Base-by-base conservation (phyloP, 1,139 yeast species). In the Taiozyma sp. region DNA sequence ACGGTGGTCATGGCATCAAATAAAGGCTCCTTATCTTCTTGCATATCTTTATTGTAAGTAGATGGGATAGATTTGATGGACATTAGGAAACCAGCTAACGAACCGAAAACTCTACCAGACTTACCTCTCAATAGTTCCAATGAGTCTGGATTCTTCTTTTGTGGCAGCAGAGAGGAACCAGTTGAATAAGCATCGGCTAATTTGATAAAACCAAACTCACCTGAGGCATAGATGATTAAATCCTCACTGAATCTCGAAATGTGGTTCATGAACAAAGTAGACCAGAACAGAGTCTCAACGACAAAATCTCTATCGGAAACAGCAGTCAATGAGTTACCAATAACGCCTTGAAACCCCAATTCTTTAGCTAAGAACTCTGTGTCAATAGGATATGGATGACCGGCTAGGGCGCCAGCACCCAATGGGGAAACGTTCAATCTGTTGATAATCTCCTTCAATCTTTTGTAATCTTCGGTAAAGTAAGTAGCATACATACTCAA, bases 101-200 rank as follows among this genome's bases (percentile, higher is more conserved):
- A 85, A 67, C 99, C 99, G 65, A 93, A 92, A 22, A 91, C 96
- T 70, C 99, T 85, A 50, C 99, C 99, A 22, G 96, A 85, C 73
- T 93, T 93, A 53, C 99, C 99, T 72, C 99, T 82, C 66, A 95
- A 79, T 57, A 93, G 77, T 73, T 93, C 99, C 60, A 93, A 77
- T 41, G 97, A 88, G 68, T 93, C 99, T 4, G 99, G 97, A 73
- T 93, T 93, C 73, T 93, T 95, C 83, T 93, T 93, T 71, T 95
- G 99, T 28, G 99, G 99, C 99, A 93, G 95, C 67, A 93, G 79
- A 43, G 97, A 90, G 8, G 97, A 90, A 10, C 99, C 99, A 12
- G 99, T 93, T 2, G 99, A 93, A 73, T 93, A 93, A 32, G 99
- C 99, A 69, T 93, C 99, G 13, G 97, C 95, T 53, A 92, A 79